These are phyloP conservation scores for Nicotiana otophora DNA, from an alignment of 257 asterid species.

Conservation along the genomic window DNA sequence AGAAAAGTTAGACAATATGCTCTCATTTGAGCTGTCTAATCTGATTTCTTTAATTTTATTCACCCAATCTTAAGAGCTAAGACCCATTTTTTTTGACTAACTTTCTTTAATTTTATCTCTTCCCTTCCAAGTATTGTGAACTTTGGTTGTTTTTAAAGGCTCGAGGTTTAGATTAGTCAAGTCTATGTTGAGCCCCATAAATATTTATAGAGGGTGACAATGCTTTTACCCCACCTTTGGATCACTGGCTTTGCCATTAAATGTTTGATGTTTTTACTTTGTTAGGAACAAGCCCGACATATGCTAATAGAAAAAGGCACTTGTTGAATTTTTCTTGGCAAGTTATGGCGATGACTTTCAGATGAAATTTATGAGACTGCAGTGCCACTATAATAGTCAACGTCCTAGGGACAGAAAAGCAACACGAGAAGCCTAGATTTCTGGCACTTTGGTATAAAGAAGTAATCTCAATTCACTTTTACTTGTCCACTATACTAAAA, in stretches of 20 bases:
- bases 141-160: conserved; percentile 23
- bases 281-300: background rate
- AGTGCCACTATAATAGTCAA: background rate
- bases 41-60: background rate
- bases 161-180: conserved; percentile 24
- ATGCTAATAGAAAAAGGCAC: background rate
- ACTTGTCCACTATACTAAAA: no score
- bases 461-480: no score
- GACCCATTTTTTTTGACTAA: background rate
- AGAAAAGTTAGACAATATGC: background rate
- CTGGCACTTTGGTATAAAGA: background rate
- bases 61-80: background rate
- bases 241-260: background rate
- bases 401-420: conserved; percentile 2
- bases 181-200: background rate
- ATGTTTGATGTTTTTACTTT: background rate
- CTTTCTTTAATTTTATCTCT: conserved; percentile 17
- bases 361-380: background rate
- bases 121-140: conserved; percentile 11
- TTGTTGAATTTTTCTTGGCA: background rate
- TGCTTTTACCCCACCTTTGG: background rate
- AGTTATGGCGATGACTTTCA: background rate
- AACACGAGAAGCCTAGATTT: background rate
- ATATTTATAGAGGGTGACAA: background rate
- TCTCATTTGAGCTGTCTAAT: background rate